Conservation (phyloP, 2,329 filamentous ascomycete species). For the Aaosphaeria pasadenensis region DNA sequence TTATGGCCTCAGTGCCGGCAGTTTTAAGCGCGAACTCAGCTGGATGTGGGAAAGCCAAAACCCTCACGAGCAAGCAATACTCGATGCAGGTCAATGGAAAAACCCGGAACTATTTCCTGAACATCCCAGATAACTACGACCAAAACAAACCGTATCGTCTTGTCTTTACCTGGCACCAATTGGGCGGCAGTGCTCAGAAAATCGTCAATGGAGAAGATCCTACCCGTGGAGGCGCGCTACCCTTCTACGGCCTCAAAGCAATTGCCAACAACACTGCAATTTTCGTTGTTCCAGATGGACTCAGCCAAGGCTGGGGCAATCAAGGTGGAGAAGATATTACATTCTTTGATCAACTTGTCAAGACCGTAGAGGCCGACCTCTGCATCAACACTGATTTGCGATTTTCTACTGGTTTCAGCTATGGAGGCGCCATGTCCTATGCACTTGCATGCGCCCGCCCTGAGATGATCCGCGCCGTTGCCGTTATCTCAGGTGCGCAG, state of each 20-base stretch:
- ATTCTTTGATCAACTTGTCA: conserved; percentile 39
- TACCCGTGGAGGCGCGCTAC: background rate
- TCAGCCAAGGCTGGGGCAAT: conserved; percentile 41
- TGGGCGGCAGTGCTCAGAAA: conserved; percentile 22
- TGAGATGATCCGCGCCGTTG: conserved; percentile 38
- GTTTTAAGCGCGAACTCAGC: conserved; percentile 8
- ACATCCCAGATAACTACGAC: conserved; percentile 40
- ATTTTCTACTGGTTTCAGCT: conserved; percentile 45
- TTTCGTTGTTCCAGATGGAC: conserved; percentile 42
- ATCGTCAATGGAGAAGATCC: conserved; percentile 19
- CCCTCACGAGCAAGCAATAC: conserved; percentile 6
- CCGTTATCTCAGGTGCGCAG: conserved; percentile 9
- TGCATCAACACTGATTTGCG: conserved; percentile 41
- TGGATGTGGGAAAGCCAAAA: conserved; percentile 14
- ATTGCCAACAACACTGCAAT: conserved; percentile 34
- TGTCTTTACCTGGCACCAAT: conserved; percentile 43
- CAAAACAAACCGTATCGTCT: conserved; percentile 36
- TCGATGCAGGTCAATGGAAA: conserved; percentile 29
- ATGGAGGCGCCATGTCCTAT: conserved; percentile 43
- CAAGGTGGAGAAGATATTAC: conserved; percentile 38
- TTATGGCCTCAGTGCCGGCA: conserved; percentile 8
- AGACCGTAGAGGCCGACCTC: conserved; percentile 34
- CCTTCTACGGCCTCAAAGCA: conserved; percentile 35
- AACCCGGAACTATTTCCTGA: conserved; percentile 38
- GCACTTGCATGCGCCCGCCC: conserved; percentile 41